A percentile compares a stretch with the other conserved stretches of the same genome.
Conservation (phyloP, 2,329 filamentous ascomycete genomes). For the Verticillium nonalfalfae region DNA sequence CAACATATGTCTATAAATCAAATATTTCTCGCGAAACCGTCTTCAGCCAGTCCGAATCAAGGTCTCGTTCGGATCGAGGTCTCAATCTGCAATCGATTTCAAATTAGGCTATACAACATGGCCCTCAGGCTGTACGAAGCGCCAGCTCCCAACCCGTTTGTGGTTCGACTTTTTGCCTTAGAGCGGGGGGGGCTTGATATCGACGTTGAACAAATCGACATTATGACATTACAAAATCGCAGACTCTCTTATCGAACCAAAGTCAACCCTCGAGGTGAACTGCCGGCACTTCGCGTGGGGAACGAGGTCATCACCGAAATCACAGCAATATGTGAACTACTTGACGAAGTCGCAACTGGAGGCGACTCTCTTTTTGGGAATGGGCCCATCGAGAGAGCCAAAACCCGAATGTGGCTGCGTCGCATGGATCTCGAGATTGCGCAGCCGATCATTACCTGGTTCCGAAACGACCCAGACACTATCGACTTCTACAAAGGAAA, state of each 20-base stretch:
- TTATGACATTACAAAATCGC: conserved; percentile 10
- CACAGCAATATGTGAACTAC: conserved; percentile 5
- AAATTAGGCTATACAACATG: not conserved
- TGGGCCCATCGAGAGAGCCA: not conserved
- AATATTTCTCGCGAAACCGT: no score
- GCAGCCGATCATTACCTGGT: conserved; percentile 3
- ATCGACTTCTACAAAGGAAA: conserved; percentile 6
- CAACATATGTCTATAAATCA: no score
- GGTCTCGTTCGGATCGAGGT: no score
- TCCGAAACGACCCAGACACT: conserved; percentile 1
- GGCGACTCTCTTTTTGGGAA: not conserved
- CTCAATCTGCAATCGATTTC: no score
- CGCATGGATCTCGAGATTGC: conserved; percentile 4
- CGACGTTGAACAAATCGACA: conserved; percentile 6
- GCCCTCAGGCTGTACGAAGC: conserved; percentile 6
- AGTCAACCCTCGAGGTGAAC: conserved; percentile 7
- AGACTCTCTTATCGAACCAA: conserved; percentile 4
- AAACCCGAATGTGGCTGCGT: conserved; percentile 6
- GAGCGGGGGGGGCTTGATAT: conserved; percentile 9
- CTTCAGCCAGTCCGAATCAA: no score
- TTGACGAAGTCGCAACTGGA: conserved; percentile 2
- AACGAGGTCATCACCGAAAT: conserved; percentile 4
- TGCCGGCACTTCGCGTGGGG: not conserved
- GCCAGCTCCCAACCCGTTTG: conserved; percentile 4
- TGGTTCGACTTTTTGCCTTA: conserved; percentile 10